Evolutionary conservation across 371 early-diverging fungal species (phyloP), one percentile per base, ranked within the genome.

Genomic region (Zychaea mexicana): DNA sequence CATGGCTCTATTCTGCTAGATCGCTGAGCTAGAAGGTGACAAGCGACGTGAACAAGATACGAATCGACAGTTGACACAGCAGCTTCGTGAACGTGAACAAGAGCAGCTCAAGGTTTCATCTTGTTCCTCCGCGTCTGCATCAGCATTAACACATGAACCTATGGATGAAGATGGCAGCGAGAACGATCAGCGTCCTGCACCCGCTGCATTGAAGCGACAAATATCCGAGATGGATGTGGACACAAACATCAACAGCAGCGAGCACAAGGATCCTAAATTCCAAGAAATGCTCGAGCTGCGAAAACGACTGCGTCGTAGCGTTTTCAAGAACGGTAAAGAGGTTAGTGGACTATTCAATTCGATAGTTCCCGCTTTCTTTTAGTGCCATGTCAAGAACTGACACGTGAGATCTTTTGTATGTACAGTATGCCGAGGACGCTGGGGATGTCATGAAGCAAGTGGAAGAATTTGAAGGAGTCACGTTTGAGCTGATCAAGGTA

Each of bases 401-500:
- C 28, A 61, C 49, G 36, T 10, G 28, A 47, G 52, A 59, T 10
- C 15, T 53, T 6, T 22, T 24, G 10, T 33, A 30, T 31, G 30
- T 22, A 12, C 56, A 77, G 68, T 68, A 73, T 54, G 68, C 71
- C 36, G 57, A 65, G 57, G 76, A 77, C 32, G 70, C 75, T 19
- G 72, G 77, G 60, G 57, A 28, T 9, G 69, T 80, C 32, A 72
- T 80, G 77, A 73, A 49, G n/a, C 63, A 80, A 53, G 70, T 80
- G 2, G 81, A 80, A 42, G 66, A 73, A 9, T 80, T 80, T 64
- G 64, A 73, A 24, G 72, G 64, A 31, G 76, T 77, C 3, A 73
- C 80, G 5, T 80, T 80, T 61, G 70, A 80, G 22, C 57, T 80
- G 15, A 77, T 75, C 39, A 80, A 80, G 69, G 79, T 75, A 70